Conservation (phyloP, 2,329 filamentous ascomycete genomes). For the Rhynchosporium agropyri region DNA sequence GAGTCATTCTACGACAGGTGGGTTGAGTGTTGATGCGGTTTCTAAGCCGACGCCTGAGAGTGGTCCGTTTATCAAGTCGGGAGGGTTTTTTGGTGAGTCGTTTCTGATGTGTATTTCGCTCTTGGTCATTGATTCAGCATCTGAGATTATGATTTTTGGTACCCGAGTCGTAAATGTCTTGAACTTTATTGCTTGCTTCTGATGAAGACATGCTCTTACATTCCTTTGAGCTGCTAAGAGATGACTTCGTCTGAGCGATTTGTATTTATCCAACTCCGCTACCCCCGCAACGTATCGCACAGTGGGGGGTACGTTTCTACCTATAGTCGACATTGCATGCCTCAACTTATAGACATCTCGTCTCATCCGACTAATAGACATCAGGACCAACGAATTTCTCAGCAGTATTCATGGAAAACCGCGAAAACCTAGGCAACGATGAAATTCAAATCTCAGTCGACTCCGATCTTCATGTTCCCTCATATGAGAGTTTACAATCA, state of each 20-base stretch:
- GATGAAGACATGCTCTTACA: constrained; percentile 5
- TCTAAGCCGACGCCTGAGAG: constrained; percentile 25
- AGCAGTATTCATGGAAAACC: constrained; percentile 40
- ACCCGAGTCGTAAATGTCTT: background rate
- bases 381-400: constrained; percentile 41
- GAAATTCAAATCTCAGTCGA: constrained; percentile 38
- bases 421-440: constrained; percentile 34
- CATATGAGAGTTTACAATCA: constrained; percentile 35
- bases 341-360: background rate
- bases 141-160: background rate
- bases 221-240: background rate
- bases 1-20: constrained; percentile 3
- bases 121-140: background rate
- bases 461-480: constrained; percentile 25
- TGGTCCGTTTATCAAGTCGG: constrained; percentile 30
- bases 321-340: background rate
- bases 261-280: constrained; percentile 11
- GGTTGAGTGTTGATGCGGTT: constrained; percentile 7
- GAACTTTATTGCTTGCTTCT: background rate
- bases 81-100: constrained; percentile 28
- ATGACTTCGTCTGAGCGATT: background rate
- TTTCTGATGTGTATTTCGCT: background rate
- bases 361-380: constrained; percentile 15
- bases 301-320: background rate
- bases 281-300: background rate